A percentile compares a stretch with the other conserved stretches of the same genome.
These are phyloP conservation scores for Hevea brasiliensis DNA, from an alignment of 345 rosid species.

Conservation along the genomic window DNA sequence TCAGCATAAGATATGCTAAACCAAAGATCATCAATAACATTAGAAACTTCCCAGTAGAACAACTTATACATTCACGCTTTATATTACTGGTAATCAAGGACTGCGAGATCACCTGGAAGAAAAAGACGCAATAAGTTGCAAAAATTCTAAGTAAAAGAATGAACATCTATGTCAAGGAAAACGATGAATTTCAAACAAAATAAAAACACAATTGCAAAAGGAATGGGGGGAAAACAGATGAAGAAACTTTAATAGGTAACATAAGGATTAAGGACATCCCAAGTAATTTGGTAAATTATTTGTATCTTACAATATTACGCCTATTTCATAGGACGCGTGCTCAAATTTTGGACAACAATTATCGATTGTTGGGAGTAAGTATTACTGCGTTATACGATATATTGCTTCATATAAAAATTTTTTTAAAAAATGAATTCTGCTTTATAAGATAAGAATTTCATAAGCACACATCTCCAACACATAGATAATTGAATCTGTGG, in stretches of 20 bases:
- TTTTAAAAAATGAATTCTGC: not conserved
- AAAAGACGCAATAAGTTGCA: conserved; percentile 17
- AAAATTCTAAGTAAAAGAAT: not conserved
- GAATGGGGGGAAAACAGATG: not conserved
- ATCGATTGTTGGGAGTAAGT: not conserved
- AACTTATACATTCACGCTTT: conserved; percentile 58
- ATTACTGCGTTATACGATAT: too few species aligned
- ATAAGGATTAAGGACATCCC: not conserved
- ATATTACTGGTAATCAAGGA: conserved; percentile 50
- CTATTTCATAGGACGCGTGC: not conserved
- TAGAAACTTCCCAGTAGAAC: conserved; percentile 87
- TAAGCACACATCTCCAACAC: not conserved
- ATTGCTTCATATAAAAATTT: too few species aligned
- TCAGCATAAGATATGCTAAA: conserved; percentile 55
- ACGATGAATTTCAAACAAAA: not conserved
- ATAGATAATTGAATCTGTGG: not conserved
- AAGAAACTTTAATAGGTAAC: not conserved
- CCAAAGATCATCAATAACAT: conserved; percentile 65
- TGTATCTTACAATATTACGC: not conserved
- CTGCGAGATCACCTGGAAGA: conserved; percentile 67
- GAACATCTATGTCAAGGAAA: not conserved
- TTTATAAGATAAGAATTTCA: too few species aligned
- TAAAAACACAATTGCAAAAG: not conserved
- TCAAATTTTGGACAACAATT: not conserved
- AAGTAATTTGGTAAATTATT: not conserved